phyloP scores from a whole-genome alignment of 306 rosid genomes.

The Dryas drummondii region DNA sequence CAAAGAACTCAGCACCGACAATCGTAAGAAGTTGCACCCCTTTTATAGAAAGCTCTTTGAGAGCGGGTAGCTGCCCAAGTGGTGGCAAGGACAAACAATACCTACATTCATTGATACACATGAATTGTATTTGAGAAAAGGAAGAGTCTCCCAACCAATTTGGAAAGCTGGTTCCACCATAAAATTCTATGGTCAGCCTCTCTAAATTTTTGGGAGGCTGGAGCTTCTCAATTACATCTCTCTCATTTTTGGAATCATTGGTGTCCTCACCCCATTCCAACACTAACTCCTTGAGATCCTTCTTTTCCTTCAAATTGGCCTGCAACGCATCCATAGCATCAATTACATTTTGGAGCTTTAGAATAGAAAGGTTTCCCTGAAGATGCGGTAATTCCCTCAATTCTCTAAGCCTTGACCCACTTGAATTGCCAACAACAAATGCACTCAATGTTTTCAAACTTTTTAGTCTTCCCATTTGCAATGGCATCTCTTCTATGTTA shows the following conservation, averaged over 20 bases:
- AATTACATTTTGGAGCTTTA: constrained; percentile 10
- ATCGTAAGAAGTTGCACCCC: too few species aligned
- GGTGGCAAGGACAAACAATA: too few species aligned
- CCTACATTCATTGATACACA: too few species aligned
- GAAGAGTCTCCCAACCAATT: constrained; percentile 19
- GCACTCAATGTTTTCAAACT: background rate
- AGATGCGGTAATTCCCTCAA: background rate
- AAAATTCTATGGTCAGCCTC: background rate
- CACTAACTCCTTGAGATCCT: background rate
- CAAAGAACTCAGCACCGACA: too few species aligned
- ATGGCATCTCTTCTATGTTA: background rate
- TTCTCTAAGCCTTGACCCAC: background rate
- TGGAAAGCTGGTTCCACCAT: constrained; percentile 1
- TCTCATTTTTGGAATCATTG: background rate
- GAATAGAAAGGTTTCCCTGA: background rate
- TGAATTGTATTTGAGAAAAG: too few species aligned
- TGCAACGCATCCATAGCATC: background rate
- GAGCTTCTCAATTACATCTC: background rate
- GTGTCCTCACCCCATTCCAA: background rate
- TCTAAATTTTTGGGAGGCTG: constrained; percentile 16
- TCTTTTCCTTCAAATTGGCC: constrained; percentile 23
- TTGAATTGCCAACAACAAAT: background rate
- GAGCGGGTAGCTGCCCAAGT: too few species aligned
- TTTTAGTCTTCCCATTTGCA: background rate
- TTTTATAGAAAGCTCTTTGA: too few species aligned